phyloP scores from a whole-genome alignment of 179 eudicot species.

The Heliamphora pulchella region DNA sequence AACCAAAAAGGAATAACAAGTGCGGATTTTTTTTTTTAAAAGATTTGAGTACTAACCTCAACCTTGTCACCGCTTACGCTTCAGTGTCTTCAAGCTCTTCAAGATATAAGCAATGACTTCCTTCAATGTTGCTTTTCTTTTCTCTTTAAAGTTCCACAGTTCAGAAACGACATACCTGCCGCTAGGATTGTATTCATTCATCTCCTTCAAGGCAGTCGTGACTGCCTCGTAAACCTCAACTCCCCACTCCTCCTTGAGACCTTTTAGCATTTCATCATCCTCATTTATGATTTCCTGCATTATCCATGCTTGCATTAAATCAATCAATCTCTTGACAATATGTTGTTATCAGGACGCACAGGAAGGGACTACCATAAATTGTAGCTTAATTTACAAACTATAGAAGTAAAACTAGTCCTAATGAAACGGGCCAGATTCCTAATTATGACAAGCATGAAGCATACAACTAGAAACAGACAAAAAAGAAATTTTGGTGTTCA shows the following conservation, averaged over 20 bases:
- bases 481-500: not conserved
- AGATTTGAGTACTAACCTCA: slow-evolving; percentile 11
- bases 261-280: slow-evolving; percentile 32
- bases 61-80: slow-evolving; percentile 21
- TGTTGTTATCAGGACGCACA: not conserved
- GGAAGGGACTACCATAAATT: not conserved
- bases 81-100: slow-evolving; percentile 28
- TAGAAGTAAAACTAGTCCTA: not conserved
- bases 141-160: slow-evolving; percentile 46
- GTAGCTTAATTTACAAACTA: not conserved
- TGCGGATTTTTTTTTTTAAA: too few species aligned
- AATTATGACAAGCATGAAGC: not conserved
- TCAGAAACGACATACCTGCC: slow-evolving; percentile 44
- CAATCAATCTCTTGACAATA: not conserved
- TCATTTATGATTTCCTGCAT: slow-evolving; percentile 32
- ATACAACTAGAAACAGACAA: not conserved
- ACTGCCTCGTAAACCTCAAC: slow-evolving; percentile 30
- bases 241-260: slow-evolving; percentile 45
- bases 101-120: slow-evolving; percentile 38
- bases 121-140: slow-evolving; percentile 44
- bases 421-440: not conserved
- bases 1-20: too few species aligned
- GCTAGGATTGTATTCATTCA: slow-evolving; percentile 46
- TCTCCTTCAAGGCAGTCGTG: slow-evolving; percentile 31
- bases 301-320: not conserved